Conservation (phyloP, 345 rosid genomes). For the Brassica cretica region DNA sequence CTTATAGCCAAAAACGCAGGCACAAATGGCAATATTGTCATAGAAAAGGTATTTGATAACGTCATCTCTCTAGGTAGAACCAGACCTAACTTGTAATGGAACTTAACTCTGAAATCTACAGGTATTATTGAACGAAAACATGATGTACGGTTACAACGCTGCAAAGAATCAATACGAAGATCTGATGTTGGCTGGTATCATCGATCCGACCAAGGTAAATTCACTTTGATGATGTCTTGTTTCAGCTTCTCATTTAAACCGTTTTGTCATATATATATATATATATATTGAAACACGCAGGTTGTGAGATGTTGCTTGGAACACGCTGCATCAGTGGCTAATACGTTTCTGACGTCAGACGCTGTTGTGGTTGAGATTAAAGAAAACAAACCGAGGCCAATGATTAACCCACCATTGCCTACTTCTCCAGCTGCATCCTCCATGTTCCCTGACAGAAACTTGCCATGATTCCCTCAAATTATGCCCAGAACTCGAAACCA, state of each 20-base stretch:
- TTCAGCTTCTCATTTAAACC: background rate
- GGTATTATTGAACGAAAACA: slow-evolving; percentile 59
- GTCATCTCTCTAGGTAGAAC: background rate
- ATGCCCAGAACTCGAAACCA: slow-evolving; percentile 34
- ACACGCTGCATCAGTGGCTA: slow-evolving; percentile 90
- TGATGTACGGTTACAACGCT: slow-evolving; percentile 81
- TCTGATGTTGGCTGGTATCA: slow-evolving; percentile 72
- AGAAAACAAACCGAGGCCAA: slow-evolving; percentile 49
- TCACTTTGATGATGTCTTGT: slow-evolving; percentile 2
- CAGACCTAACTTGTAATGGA: slow-evolving; percentile 3
- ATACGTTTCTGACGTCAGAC: slow-evolving; percentile 70
- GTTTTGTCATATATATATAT: background rate
- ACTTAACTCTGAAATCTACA: slow-evolving; percentile 31
- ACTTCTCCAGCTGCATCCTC: slow-evolving; percentile 37
- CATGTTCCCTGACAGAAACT: slow-evolving; percentile 29
- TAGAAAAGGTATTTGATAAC: slow-evolving; percentile 58
- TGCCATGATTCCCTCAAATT: slow-evolving; percentile 35
- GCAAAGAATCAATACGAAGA: slow-evolving; percentile 75
- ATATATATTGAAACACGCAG: slow-evolving; percentile 44
- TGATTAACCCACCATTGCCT: slow-evolving; percentile 50
- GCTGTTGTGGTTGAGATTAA: slow-evolving; percentile 78
- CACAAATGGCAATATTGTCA: slow-evolving; percentile 69
- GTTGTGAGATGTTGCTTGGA: slow-evolving; percentile 92
- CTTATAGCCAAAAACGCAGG: slow-evolving; percentile 89
- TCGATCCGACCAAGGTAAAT: slow-evolving; percentile 86